Conservation (phyloP, 2,329 filamentous ascomycete species). For the Exophiala sp. region DNA sequence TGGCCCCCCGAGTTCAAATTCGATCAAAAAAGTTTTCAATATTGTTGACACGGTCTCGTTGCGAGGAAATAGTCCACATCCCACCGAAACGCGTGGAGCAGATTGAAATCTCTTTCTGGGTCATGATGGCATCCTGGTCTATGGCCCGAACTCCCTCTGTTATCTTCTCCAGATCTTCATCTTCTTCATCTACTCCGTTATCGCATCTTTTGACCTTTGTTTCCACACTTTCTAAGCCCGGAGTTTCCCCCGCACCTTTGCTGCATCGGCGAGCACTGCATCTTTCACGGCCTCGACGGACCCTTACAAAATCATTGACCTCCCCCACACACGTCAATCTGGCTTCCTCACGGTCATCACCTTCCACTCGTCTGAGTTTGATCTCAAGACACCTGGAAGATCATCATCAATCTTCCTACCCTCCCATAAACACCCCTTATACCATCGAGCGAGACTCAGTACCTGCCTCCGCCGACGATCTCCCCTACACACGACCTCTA, state of each 20-base stretch:
- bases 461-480: constrained; percentile 48
- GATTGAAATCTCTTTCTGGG: background rate
- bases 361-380: constrained; percentile 53
- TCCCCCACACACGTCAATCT: constrained; percentile 37
- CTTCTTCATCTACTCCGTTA: constrained; percentile 16
- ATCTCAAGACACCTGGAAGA: constrained; percentile 59
- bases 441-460: constrained; percentile 56
- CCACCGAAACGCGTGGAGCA: background rate
- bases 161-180: background rate
- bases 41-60: no score
- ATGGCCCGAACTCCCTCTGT: constrained; percentile 5
- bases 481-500: constrained; percentile 43
- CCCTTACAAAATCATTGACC: background rate
- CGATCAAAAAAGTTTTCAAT: no score
- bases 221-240: constrained; percentile 4
- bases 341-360: constrained; percentile 44
- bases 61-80: no score
- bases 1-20: no score
- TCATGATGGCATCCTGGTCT: background rate
- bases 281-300: background rate
- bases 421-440: constrained; percentile 62
- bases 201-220: constrained; percentile 12
- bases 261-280: constrained; percentile 10
- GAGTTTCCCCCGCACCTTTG: constrained; percentile 17
- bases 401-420: constrained; percentile 41